Conservation (phyloP, 805 yeast genomes). For the Lipomyces spencermartinsiae region DNA sequence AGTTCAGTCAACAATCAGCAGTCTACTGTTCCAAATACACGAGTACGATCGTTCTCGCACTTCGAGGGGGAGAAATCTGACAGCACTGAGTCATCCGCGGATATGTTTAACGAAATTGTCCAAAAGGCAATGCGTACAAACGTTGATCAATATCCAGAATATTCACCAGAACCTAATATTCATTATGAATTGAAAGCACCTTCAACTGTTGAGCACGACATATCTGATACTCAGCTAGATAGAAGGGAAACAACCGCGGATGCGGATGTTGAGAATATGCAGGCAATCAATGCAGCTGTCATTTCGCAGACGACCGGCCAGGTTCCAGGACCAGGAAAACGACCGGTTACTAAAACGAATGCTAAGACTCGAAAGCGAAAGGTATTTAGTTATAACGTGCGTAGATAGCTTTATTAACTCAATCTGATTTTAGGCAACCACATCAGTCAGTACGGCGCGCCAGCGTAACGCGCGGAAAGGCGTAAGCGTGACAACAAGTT, state of each 20-base stretch:
- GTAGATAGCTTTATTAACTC: background rate
- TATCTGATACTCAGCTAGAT: background rate
- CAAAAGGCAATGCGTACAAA: background rate
- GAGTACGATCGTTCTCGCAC: background rate
- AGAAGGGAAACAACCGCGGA: background rate
- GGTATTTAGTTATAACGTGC: background rate
- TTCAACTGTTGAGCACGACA: background rate
- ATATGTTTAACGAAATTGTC: background rate
- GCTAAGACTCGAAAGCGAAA: background rate
- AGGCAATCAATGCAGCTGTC: background rate
- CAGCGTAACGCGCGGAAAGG: background rate
- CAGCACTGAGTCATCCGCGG: background rate
- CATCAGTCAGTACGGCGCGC: background rate
- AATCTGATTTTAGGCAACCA: background rate
- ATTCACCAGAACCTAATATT: background rate
- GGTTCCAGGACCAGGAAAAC: background rate
- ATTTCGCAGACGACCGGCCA: background rate
- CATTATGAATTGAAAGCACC: background rate
- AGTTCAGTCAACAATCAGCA: background rate
- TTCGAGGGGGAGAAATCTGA: background rate
- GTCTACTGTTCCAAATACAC: background rate
- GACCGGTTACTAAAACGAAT: background rate
- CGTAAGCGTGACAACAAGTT: background rate
- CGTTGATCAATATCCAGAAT: background rate
- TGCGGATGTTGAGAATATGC: background rate